These are phyloP conservation scores for Lactarius indigo DNA, from an alignment of 768 basidiomycete species.

Conservation along the genomic window DNA sequence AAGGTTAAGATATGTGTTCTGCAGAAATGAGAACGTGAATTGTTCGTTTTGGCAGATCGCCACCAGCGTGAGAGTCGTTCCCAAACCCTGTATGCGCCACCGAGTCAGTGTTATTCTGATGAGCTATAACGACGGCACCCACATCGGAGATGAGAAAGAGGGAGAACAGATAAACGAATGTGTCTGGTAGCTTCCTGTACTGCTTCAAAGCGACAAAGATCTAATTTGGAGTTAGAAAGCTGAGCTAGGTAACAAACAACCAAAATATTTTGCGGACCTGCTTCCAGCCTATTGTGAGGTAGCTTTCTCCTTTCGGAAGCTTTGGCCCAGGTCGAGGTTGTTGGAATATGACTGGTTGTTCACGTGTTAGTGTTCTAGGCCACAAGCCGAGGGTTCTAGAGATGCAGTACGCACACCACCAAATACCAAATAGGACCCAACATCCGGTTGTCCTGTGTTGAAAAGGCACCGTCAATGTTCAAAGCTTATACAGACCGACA, in stretches of 20 bases:
- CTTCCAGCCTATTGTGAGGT: constrained; percentile 83
- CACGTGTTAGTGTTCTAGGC: not conserved
- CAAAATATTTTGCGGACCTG: constrained; percentile 43
- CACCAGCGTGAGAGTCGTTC: constrained; percentile 74
- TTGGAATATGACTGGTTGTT: constrained; percentile 67
- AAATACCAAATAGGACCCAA: constrained; percentile 77
- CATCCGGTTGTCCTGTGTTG: constrained; percentile 59
- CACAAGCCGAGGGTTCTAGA: not conserved
- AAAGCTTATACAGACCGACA: too few relatives aligned
- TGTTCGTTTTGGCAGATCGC: constrained; percentile 78
- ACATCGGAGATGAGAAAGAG: constrained; percentile 81
- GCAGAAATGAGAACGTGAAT: constrained; percentile 76
- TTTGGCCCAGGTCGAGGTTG: constrained; percentile 79
- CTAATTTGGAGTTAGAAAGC: constrained; percentile 36
- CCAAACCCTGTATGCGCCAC: constrained; percentile 52
- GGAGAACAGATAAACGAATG: constrained; percentile 73
- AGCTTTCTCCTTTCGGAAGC: constrained; percentile 71
- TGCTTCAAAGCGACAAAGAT: constrained; percentile 75
- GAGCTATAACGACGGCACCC: constrained; percentile 26
- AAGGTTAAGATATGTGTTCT: constrained; percentile 76
- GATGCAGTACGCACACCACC: constrained; percentile 70
- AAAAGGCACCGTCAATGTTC: not conserved
- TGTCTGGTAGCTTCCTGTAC: constrained; percentile 74
- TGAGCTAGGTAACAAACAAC: not conserved
- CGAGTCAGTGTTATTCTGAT: not conserved